Conservation (phyloP, 148 eudicot genomes). For the Rhododendron molle region DNA sequence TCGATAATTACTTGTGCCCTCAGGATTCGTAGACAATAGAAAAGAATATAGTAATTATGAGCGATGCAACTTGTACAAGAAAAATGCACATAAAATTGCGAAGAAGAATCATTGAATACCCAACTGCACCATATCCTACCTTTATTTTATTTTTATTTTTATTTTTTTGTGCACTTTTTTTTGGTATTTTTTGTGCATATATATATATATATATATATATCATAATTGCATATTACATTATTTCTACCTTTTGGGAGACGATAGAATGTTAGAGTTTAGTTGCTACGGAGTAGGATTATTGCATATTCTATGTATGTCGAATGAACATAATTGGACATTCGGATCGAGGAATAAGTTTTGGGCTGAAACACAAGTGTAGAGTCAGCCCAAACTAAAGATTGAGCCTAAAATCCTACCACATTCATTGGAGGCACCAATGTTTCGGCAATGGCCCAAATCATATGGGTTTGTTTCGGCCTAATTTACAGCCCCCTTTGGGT, state of each 20-base stretch:
- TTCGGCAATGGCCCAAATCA: not conserved
- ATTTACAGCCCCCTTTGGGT: not conserved
- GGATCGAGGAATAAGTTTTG: too few species aligned
- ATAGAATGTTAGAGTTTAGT: too few species aligned
- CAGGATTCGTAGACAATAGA: not conserved
- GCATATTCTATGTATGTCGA: too few species aligned
- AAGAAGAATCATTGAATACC: not conserved
- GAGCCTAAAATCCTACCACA: not conserved
- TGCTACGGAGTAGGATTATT: too few species aligned
- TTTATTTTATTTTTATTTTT: too few species aligned
- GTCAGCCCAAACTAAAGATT: not conserved
- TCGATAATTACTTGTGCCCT: not conserved
- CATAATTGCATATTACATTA: too few species aligned
- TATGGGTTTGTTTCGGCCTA: not conserved
- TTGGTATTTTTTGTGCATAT: too few species aligned
- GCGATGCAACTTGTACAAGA: not conserved
- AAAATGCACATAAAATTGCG: not conserved
- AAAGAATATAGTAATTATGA: not conserved
- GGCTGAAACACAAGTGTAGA: too few species aligned
- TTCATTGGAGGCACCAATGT: not conserved
- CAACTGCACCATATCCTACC: not conserved
- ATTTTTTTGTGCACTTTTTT: not conserved
- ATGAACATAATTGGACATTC: too few species aligned
- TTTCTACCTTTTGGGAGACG: too few species aligned
- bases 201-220: too few species aligned